These are phyloP conservation scores for Sicyos edulis DNA, from an alignment of 306 rosid genomes.

Conservation along the genomic window DNA sequence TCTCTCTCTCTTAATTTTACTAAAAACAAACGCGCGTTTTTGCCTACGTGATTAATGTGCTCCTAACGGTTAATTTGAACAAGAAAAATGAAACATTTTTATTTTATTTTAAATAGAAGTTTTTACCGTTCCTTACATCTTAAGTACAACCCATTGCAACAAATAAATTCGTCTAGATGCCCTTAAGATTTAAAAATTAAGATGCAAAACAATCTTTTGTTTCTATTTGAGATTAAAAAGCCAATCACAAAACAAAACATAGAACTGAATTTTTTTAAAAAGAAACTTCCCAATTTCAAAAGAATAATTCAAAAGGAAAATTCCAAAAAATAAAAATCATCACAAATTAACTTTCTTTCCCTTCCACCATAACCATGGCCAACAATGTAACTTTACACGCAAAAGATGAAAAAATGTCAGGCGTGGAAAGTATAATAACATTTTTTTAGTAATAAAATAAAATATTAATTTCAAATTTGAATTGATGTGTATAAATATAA, in stretches of 20 bases:
- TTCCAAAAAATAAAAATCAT: slow-evolving; percentile 2
- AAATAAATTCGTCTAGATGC: background rate
- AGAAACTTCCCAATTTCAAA: background rate
- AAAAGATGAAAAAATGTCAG: background rate
- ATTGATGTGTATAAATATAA: background rate
- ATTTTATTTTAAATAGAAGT: no score
- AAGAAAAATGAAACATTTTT: no score
- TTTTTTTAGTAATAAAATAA: background rate
- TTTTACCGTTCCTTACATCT: no score
- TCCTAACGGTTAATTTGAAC: no score
- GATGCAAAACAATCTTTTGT: slow-evolving; percentile 1
- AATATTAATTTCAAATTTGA: background rate
- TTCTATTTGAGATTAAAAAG: background rate
- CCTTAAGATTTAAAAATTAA: background rate
- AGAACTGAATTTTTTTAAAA: background rate
- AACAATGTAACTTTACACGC: background rate
- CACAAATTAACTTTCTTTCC: background rate
- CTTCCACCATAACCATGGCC: background rate
- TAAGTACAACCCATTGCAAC: no score
- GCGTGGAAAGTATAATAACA: background rate
- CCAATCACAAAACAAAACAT: background rate
- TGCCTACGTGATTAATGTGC: no score
- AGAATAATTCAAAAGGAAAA: background rate
- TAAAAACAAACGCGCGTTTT: no score
- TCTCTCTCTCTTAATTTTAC: no score